These are phyloP conservation scores for Teratosphaeria viscida DNA, from an alignment of 2,329 filamentous ascomycete species.

Conservation along the genomic window DNA sequence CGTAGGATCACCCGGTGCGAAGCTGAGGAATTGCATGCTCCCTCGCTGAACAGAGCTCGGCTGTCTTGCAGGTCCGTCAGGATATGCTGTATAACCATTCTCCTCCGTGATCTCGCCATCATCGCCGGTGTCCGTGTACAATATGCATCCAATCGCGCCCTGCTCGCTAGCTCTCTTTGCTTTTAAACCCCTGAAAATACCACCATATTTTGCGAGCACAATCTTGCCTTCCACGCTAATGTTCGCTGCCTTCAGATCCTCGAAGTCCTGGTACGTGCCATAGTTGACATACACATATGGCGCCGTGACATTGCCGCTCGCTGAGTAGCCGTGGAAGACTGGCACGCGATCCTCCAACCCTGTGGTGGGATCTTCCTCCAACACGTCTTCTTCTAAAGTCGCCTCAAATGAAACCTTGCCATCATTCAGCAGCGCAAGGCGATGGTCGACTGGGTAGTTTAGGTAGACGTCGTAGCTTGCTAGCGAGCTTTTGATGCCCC, in stretches of 20 bases:
- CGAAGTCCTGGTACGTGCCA: slow-evolving; percentile 75
- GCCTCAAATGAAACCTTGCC: slow-evolving; percentile 39
- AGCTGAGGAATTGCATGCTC: slow-evolving; percentile 55
- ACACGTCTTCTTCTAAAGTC: slow-evolving; percentile 69
- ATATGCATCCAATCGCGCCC: slow-evolving; percentile 73
- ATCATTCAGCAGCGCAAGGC: slow-evolving; percentile 34
- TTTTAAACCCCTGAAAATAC: slow-evolving; percentile 81
- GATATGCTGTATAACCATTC: slow-evolving; percentile 71
- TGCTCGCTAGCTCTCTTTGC: slow-evolving; percentile 85
- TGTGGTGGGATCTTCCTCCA: slow-evolving; percentile 74
- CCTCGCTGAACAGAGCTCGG: slow-evolving; percentile 85
- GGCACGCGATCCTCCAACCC: slow-evolving; percentile 63
- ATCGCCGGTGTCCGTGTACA: slow-evolving; percentile 84
- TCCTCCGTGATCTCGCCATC: slow-evolving; percentile 72
- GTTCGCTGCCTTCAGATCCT: slow-evolving; percentile 66
- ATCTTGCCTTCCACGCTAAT: slow-evolving; percentile 75
- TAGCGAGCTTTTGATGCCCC: slow-evolving; percentile 36
- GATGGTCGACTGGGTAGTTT: slow-evolving; percentile 40
- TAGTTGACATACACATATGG: slow-evolving; percentile 86
- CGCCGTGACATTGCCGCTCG: slow-evolving; percentile 81
- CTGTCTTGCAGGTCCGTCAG: slow-evolving; percentile 75
- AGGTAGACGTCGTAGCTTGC: slow-evolving; percentile 42
- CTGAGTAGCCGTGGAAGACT: slow-evolving; percentile 91
- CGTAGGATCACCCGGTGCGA: slow-evolving; percentile 64
- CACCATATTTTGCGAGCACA: slow-evolving; percentile 74